Evolutionary conservation across 345 rosid species (phyloP).

Genomic region (Linum usitatissimum): DNA sequence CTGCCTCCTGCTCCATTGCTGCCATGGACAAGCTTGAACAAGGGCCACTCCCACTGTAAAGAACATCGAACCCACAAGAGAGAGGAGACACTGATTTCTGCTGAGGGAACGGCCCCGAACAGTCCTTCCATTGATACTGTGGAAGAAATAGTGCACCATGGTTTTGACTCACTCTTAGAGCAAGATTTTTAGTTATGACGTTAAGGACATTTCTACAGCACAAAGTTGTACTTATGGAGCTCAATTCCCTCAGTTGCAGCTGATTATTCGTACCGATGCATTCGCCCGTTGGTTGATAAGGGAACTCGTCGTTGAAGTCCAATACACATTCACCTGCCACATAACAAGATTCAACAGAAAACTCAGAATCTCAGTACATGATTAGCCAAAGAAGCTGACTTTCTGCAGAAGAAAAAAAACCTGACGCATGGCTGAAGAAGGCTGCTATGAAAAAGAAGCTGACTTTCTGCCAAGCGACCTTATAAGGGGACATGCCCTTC

Average conservation of each 20-base stretch:
- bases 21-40: slow-evolving; percentile 29
- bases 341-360: neutral
- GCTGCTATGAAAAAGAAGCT: slow-evolving; percentile 15
- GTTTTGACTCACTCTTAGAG: slow-evolving; percentile 11
- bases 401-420: slow-evolving; percentile 1
- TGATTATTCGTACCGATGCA: slow-evolving; percentile 18
- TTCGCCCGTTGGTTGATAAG: slow-evolving; percentile 38
- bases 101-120: slow-evolving; percentile 13
- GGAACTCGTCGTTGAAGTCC: slow-evolving; percentile 17
- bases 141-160: slow-evolving; percentile 21
- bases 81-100: slow-evolving; percentile 16
- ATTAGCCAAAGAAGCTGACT: neutral
- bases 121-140: slow-evolving; percentile 23
- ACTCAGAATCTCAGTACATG: neutral
- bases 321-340: slow-evolving; percentile 20
- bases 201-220: slow-evolving; percentile 42
- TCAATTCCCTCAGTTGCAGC: slow-evolving; percentile 23
- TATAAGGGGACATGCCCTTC: slow-evolving; percentile 16
- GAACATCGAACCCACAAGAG: slow-evolving; percentile 29
- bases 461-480: slow-evolving; percentile 7
- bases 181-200: slow-evolving; percentile 29
- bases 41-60: slow-evolving; percentile 15
- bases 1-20: neutral
- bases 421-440: slow-evolving; percentile 14
- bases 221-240: slow-evolving; percentile 22